These are phyloP conservation scores for Peronospora destructor DNA, from an alignment of 352 stramenopile genomes.

Conservation along the genomic window DNA sequence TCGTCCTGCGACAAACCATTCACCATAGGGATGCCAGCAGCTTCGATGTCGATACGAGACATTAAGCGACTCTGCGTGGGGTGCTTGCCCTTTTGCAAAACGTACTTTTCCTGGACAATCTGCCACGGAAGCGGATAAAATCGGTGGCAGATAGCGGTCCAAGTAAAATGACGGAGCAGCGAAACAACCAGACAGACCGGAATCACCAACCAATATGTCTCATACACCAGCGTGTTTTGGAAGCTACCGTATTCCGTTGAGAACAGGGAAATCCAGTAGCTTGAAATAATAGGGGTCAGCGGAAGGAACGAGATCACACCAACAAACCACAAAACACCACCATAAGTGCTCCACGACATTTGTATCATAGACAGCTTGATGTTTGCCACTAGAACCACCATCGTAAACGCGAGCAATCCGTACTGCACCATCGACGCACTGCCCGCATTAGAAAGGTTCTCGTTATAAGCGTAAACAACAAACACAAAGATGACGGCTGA, in stretches of 20 bases:
- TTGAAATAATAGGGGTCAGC: constrained; percentile 51
- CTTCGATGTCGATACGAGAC: constrained; percentile 49
- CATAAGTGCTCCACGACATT: constrained; percentile 66
- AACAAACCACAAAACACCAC: constrained; percentile 43
- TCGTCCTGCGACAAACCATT: constrained; percentile 33
- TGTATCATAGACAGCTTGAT: constrained; percentile 85
- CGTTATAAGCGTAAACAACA: constrained; percentile 65
- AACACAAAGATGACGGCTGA: constrained; percentile 63
- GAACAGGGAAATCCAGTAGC: constrained; percentile 58
- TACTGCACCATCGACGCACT: constrained; percentile 89
- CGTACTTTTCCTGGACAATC: constrained; percentile 74
- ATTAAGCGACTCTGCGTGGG: constrained; percentile 15
- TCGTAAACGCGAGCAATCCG: constrained; percentile 88
- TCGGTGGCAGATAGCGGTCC: constrained; percentile 59
- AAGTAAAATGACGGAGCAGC: constrained; percentile 63
- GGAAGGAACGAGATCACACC: constrained; percentile 66
- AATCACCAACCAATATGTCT: constrained; percentile 69
- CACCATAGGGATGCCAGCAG: constrained; percentile 38
- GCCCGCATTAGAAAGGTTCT: constrained; percentile 62
- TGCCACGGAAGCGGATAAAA: constrained; percentile 77
- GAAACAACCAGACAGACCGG: constrained; percentile 45
- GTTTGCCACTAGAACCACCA: constrained; percentile 90
- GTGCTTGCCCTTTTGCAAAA: constrained; percentile 35
- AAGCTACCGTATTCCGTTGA: constrained; percentile 65
- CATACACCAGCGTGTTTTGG: constrained; percentile 57